Evolutionary conservation across 495 filamentous ascomycete genomes (phyloP), one percentile per base, ranked within the genome.

Genomic region (Durotheca rogersii): DNA sequence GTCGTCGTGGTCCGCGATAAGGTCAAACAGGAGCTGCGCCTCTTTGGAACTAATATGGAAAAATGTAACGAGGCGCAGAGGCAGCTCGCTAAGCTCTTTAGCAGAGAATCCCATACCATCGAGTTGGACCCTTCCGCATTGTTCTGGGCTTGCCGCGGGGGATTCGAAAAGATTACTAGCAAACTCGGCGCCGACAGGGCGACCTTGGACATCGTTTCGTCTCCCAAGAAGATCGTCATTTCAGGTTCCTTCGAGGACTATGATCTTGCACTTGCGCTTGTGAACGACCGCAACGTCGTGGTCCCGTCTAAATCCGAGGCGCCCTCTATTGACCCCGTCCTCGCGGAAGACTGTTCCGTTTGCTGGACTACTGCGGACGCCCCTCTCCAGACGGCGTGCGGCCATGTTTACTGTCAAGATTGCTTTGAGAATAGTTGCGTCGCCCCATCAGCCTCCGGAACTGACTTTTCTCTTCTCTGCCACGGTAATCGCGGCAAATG

Each of bases 321-420:
- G n/a, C n/a, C n/a, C n/a, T n/a, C n/a, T n/a, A n/a, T n/a, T n/a
- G n/a, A n/a, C n/a, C n/a, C n/a, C n/a, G n/a, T n/a, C n/a, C n/a
- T n/a, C 2, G 39, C 15, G 3, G 23, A 51, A 7, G 59, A 66
- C 29, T 78, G 75, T 39, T 45, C 69, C 0, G 53, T 75, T 1
- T 79, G 73, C 62, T 74, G 59, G 60, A 67, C 48, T 7, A 57
- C 64, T 21, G 66, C 68, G 3, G 67, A 71, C 20, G 47, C 73
- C 21, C 61, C 72, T 1, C 30, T 74, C 7, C 49, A 34, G 7
- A 72, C 70, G 7, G 11, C 32, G 5, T 80, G 76, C 49, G 47
- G 46, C 2, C 76, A 79, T 48, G 36, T 47, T 7, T 80, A 78
- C 55, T 78, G 75, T 61, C 50, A 52, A 0, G 66, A 67, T n/a